Evolutionary conservation across 2,329 filamentous ascomycete species (phyloP), one percentile per base, ranked within the genome.

Genomic region (Coccinonectria pachysandricola): DNA sequence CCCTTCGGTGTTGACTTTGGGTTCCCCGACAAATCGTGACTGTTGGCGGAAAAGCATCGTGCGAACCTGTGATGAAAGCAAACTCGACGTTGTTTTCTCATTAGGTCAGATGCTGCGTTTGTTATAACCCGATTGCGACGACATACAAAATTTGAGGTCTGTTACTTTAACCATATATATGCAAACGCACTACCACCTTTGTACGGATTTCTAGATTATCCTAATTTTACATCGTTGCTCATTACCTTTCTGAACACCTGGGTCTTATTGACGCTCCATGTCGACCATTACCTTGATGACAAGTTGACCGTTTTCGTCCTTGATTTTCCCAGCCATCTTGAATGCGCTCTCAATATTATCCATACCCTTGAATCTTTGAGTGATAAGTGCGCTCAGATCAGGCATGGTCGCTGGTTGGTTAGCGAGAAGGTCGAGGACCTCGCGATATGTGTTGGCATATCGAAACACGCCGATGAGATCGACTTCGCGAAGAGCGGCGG

Each of bases 241-340:
- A 11, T 30, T 15, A 24, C 4, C 17, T 19, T 19, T 19, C 10
- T 19, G 7, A 19, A 19, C 7, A 19, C 7, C 17, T 19, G 17
- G 17, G n/a, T n/a, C n/a, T n/a, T n/a, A n/a, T n/a, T n/a, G n/a
- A n/a, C n/a, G n/a, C n/a, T n/a, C n/a, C 42, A 60, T 62, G 30
- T 73, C 62, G 12, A 75, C 62, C 30, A 85, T 67, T 7, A 86
- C 81, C 60, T 87, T 87, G 37, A 87, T 59, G 6, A 87, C 79
- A 37, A 86, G 52, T 8, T 74, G 75, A 0, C 79, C 79, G 10
- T 71, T 56, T 13, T 73, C 74, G 38, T 87, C 81, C 46, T 75
- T 75, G 8, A 77, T 74, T 53, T 69, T 74, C 1, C 68, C 75
- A 0, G 81, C 82, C 70, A 83, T 78, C 24, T 72, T 68, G 42